Evolutionary conservation across 441 rosid genomes (phyloP).

Genomic region (Euphorbia corollata): DNA sequence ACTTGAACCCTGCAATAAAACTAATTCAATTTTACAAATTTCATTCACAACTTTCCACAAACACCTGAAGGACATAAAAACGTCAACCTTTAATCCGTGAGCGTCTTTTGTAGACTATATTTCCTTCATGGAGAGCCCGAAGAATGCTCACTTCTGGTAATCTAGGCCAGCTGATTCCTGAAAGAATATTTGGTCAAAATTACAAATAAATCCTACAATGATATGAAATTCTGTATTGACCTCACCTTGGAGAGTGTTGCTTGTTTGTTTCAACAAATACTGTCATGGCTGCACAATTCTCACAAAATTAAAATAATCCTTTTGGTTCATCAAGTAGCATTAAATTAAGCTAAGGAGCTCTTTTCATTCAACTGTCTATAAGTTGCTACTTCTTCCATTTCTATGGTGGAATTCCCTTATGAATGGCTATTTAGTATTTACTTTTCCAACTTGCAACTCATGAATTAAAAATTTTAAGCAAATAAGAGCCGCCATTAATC

Average conservation of each 20-base stretch:
- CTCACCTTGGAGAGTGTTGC: constrained; percentile 11
- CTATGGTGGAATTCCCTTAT: background rate
- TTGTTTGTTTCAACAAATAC: background rate
- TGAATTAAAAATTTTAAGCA: background rate
- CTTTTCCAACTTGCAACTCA: no score
- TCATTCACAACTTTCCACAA: background rate
- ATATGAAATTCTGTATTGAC: background rate
- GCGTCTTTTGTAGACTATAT: constrained; percentile 14
- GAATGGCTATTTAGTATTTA: no score
- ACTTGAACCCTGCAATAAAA: constrained; percentile 22
- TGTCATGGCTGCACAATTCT: constrained; percentile 3
- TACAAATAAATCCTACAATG: background rate
- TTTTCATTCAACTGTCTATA: no score
- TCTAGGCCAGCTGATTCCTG: constrained; percentile 24
- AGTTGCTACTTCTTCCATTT: background rate
- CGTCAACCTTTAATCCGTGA: constrained; percentile 21
- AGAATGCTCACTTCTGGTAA: constrained; percentile 15
- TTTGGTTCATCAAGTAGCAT: no score
- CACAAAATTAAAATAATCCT: no score
- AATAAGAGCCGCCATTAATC: constrained; percentile 4
- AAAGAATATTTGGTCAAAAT: constrained; percentile 1
- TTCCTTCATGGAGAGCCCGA: constrained; percentile 15
- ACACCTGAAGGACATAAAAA: background rate
- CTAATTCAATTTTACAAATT: background rate
- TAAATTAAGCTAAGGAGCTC: no score